Conservation (phyloP, 441 rosid species). For the Rhodomyrtus psidioides region DNA sequence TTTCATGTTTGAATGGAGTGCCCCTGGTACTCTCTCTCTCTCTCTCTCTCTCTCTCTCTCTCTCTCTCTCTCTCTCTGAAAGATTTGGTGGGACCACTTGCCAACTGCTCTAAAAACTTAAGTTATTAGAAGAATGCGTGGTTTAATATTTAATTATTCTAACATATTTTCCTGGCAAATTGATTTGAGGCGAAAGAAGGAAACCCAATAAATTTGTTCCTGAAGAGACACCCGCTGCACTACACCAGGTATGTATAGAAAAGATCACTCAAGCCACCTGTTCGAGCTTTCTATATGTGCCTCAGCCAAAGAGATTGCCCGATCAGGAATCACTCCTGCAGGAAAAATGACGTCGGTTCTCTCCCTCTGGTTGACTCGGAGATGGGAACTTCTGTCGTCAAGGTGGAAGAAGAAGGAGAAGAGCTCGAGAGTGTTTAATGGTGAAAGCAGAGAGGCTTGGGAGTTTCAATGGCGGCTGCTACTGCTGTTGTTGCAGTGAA, state of each 20-base stretch:
- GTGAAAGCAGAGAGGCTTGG: neutral
- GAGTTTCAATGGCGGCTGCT: neutral
- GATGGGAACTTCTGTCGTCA: no score
- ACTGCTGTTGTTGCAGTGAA: neutral
- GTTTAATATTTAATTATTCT: no score
- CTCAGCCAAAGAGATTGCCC: neutral
- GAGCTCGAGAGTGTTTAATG: conserved; percentile 13
- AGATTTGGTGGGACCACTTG: no score
- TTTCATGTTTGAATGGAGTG: no score
- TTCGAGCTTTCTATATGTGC: neutral
- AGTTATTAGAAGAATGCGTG: no score
- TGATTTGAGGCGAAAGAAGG: neutral
- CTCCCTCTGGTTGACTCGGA: no score
- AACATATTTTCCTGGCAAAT: neutral
- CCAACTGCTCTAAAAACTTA: no score
- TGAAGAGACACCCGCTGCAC: neutral
- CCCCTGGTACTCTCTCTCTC: no score
- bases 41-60: no score
- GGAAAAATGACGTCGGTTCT: neutral
- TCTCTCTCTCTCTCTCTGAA: no score
- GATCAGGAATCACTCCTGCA: neutral
- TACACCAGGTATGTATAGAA: no score
- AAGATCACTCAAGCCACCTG: neutral
- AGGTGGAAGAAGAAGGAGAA: neutral
- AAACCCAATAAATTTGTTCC: neutral